Evolutionary conservation across 2,329 filamentous ascomycete species (phyloP).

Genomic region (Venturiaceae sp.): DNA sequence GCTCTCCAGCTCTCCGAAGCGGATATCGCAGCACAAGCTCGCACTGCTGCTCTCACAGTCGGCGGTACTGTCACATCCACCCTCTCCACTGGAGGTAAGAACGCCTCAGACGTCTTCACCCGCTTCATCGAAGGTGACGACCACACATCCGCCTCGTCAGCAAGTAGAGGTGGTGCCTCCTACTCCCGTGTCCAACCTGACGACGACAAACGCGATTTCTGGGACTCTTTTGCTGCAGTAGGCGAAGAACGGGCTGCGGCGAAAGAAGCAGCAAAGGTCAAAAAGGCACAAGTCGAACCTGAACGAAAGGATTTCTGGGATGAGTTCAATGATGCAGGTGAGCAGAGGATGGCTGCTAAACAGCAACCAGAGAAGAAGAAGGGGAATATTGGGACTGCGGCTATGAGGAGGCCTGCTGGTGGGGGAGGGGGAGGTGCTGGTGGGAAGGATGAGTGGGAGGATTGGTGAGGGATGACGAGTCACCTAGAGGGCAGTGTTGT

Average conservation of each 20-base stretch:
- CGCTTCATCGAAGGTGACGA: conserved; percentile 76
- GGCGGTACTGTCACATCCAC: conserved; percentile 43
- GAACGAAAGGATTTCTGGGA: conserved; percentile 47
- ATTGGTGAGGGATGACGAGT: conserved; percentile 28
- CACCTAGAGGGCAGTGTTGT: neutral
- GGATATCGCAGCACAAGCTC: conserved; percentile 45
- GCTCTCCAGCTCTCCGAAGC: conserved; percentile 61
- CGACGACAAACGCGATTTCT: conserved; percentile 44
- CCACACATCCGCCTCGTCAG: conserved; percentile 17
- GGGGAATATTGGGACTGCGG: conserved; percentile 52
- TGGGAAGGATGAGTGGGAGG: conserved; percentile 39
- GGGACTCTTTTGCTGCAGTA: conserved; percentile 35
- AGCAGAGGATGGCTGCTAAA: conserved; percentile 11
- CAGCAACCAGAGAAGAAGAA: conserved; percentile 27
- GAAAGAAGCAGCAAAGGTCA: conserved; percentile 10
- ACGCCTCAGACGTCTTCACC: conserved; percentile 69
- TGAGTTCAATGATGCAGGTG: conserved; percentile 27
- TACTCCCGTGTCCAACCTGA: conserved; percentile 2
- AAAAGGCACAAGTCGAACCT: conserved; percentile 11
- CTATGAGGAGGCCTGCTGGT: conserved; percentile 32
- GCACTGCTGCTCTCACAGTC: conserved; percentile 44
- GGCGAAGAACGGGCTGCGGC: conserved; percentile 16
- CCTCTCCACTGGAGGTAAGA: conserved; percentile 52
- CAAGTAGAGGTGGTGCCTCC: conserved; percentile 14
- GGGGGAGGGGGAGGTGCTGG: conserved; percentile 14